Base-by-base conservation (phyloP, 192 early-diverging fungal genomes). In the Paraglomus occultum region DNA sequence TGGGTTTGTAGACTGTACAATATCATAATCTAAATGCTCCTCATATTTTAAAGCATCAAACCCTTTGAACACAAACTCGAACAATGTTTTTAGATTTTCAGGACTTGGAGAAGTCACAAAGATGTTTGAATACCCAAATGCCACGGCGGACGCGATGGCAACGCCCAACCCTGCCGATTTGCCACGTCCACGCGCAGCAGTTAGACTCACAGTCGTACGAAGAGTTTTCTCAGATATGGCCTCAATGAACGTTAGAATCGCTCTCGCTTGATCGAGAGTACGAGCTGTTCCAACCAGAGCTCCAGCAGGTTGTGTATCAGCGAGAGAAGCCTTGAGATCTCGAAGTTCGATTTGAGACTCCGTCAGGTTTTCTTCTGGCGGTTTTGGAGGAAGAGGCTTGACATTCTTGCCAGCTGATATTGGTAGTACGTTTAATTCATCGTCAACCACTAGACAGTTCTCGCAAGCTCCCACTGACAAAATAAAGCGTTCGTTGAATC, bases 401-500 rank as follows among this genome's bases (percentile, higher is more conserved):
- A 96, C 92, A 71, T 92, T 89, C 83, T 96, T 95, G 8, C 94
- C 97, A 15, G 89, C 84, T 50, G 92, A 95, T 48, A 99, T 83
- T 15, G 95, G 95, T 47, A 99, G 79, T 18, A 99, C 94, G 76
- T 99, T 99, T 61, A 99, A 84, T 80, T 99, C 97, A 67, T 99
- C 97, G 67, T 99, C 97, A 8, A 96, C 90, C 12, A 99, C 95
- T 58, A 99, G 75, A 76, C 95, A 97, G 14, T 88, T 85, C 23
- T 89, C 82, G 76, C 95, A 95, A 43, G 83, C 85, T 17, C 91
- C 95, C 42, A 99, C 80, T 52, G 95, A 97, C 31, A 99, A 82
- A 54, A 99, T 91, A 68, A 99, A 98, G 48, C 97, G 85, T 80
- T 99, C 97, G 75, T 99, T 99, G 82, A 99, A 99, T 61, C 97